Base-by-base conservation (phyloP, 106 monocot genomes). In the Dioscorea zingiberensis region DNA sequence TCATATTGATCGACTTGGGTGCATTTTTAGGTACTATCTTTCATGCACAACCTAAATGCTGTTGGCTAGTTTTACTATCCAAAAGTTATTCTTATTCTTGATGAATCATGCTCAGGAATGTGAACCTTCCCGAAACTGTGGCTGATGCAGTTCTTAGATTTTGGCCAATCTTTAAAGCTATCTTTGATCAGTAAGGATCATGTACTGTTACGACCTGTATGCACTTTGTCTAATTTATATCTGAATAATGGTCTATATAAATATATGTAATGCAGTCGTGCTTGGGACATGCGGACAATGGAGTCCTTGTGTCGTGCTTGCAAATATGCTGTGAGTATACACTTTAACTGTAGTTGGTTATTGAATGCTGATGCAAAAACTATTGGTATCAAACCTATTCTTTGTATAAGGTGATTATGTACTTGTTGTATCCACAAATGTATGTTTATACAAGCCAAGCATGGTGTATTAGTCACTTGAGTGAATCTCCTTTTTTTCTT, bases 221-320 rank as follows among this genome's bases (percentile, higher is more conserved):
- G 19, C 51, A 8, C 13, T 18, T 4, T 51, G 4, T 4, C 12
- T 18, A 4, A 51, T 51, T 16, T 1, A 51, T 51, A 13, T 51
- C 19, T 51, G 51, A 18, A 19, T 51, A 51, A 18, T 51, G 15
- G 14, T 9, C 18, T 19, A 8, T 51, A 5, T 51, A 19, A 8
- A 51, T 19, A 51, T 51, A 1, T 51, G 51, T 61, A 15, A 18
- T 85, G 47, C 69, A 97, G 91, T 19, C 88, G 97, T 64, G 83
- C 91, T 22, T 97, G 91, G 91, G 97, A 97, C 63, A 92, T 86
- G 83, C 70, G 97, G 61, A 92, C 91, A 17, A 97, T 97, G 97
- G 97, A 97, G 59, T 91, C 92, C 25, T 49, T 97, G 44, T 91
- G 97, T 27, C 88, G 97, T 22, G 83, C 97, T 21, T 97, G 88